These are phyloP conservation scores for Phytophthora cajani DNA, from an alignment of 352 stramenopile species.

Conservation along the genomic window DNA sequence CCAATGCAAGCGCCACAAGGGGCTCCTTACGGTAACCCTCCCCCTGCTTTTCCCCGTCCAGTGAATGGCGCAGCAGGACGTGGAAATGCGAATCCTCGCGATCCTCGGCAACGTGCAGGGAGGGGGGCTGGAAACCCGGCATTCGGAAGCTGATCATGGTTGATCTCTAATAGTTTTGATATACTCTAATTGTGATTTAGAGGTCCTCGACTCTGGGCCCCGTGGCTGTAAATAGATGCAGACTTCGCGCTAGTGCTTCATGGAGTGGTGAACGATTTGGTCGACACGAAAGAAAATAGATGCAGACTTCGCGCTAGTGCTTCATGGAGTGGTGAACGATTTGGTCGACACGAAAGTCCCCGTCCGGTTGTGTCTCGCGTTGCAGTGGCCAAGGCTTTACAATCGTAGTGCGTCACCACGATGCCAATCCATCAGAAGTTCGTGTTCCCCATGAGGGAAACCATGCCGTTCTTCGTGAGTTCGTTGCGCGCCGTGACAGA, in stretches of 20 bases:
- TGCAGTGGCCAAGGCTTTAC: conserved; percentile 1
- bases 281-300: conserved; percentile 33
- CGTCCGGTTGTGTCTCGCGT: conserved; percentile 7
- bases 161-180: conserved; percentile 20
- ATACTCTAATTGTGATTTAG: conserved; percentile 31
- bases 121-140: conserved; percentile 19
- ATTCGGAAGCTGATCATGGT: conserved; percentile 20
- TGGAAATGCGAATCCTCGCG: conserved; percentile 40
- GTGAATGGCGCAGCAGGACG: conserved; percentile 23
- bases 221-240: conserved; percentile 38
- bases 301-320: conserved; percentile 5
- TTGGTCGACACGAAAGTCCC: conserved; percentile 1
- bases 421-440: conserved; percentile 54
- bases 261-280: conserved; percentile 11
- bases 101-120: conserved; percentile 45
- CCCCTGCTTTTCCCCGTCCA: conserved; percentile 25
- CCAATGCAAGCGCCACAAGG: conserved; percentile 18
- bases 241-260: background rate
- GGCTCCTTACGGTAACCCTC: conserved; percentile 14
- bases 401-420: background rate
- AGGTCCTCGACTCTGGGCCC: conserved; percentile 18
- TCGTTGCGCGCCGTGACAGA: conserved; percentile 66
- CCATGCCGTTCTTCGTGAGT: conserved; percentile 85
- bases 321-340: conserved; percentile 10
- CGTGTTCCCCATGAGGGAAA: conserved; percentile 70